phyloP scores from a whole-genome alignment of 176 grass and related monocot genomes.

The Rhynchospora breviuscula region DNA sequence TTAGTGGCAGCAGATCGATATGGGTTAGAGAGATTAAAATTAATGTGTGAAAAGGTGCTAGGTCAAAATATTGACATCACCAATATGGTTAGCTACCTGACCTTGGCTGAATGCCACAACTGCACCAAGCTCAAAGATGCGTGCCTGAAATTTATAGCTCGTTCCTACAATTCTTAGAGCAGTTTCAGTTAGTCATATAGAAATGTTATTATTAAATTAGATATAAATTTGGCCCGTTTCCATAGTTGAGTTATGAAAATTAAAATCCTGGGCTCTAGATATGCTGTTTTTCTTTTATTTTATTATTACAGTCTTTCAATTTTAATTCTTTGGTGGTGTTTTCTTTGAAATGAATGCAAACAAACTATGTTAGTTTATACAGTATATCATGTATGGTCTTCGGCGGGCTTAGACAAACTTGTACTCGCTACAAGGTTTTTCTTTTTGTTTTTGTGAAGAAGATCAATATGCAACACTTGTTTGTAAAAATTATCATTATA shows the following conservation, averaged over 20 bases:
- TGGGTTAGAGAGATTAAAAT: constrained; percentile 38
- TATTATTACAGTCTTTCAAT: too few relatives aligned
- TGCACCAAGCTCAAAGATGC: constrained; percentile 37
- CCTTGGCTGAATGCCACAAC: constrained; percentile 30
- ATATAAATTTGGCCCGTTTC: neutral
- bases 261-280: too few relatives aligned
- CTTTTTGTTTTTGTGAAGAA: too few relatives aligned
- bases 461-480: too few relatives aligned
- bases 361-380: too few relatives aligned
- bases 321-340: too few relatives aligned
- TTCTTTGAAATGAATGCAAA: too few relatives aligned
- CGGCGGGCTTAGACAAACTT: too few relatives aligned
- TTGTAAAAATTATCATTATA: too few relatives aligned
- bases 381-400: too few relatives aligned
- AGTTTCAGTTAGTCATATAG: neutral
- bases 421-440: too few relatives aligned
- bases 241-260: neutral
- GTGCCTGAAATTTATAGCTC: constrained; percentile 36
- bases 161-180: constrained; percentile 14
- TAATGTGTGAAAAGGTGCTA: constrained; percentile 36
- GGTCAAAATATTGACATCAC: constrained; percentile 9
- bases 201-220: neutral
- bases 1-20: constrained; percentile 39
- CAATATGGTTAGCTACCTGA: constrained; percentile 24
- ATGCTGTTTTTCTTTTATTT: too few relatives aligned